Conservation (phyloP, 352 stramenopile genomes). For the Phytophthora pini region DNA sequence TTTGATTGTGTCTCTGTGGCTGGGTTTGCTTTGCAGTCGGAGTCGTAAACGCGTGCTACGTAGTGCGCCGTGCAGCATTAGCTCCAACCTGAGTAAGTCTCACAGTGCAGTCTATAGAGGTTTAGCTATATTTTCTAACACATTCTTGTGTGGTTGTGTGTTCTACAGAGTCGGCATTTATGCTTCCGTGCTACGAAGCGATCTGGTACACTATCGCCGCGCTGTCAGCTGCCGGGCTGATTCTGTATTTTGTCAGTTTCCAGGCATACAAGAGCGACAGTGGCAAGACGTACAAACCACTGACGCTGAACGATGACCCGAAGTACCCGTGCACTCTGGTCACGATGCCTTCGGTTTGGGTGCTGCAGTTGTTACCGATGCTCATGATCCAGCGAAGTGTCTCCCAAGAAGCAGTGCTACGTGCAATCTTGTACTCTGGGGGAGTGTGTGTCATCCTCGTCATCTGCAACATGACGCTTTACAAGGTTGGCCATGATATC, state of each 20-base stretch:
- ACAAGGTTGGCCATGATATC: slow-evolving; percentile 49
- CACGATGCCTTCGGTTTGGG: slow-evolving; percentile 71
- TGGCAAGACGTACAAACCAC: slow-evolving; percentile 18
- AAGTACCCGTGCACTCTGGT: slow-evolving; percentile 68
- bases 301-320: slow-evolving; percentile 22
- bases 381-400: slow-evolving; percentile 89
- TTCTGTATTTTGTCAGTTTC: slow-evolving; percentile 66
- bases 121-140: too few species aligned
- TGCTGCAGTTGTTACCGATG: slow-evolving; percentile 80
- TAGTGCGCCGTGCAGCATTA: slow-evolving; percentile 65
- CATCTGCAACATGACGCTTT: slow-evolving; percentile 68
- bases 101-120: too few species aligned
- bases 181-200: slow-evolving; percentile 87
- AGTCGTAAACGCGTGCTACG: slow-evolving; percentile 74
- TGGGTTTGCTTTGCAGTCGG: slow-evolving; percentile 79
- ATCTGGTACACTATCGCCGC: slow-evolving; percentile 86
- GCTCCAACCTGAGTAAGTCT: slow-evolving; percentile 76
- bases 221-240: slow-evolving; percentile 55
- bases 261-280: slow-evolving; percentile 35
- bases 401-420: slow-evolving; percentile 74
- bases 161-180: slow-evolving; percentile 74
- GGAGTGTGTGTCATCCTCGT: slow-evolving; percentile 61
- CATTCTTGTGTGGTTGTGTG: slow-evolving; percentile 1
- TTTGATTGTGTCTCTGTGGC: slow-evolving; percentile 69
- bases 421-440: slow-evolving; percentile 76